Conservation (phyloP, 1,284 basidiomycete genomes). For the Trichosporon sp. region DNA sequence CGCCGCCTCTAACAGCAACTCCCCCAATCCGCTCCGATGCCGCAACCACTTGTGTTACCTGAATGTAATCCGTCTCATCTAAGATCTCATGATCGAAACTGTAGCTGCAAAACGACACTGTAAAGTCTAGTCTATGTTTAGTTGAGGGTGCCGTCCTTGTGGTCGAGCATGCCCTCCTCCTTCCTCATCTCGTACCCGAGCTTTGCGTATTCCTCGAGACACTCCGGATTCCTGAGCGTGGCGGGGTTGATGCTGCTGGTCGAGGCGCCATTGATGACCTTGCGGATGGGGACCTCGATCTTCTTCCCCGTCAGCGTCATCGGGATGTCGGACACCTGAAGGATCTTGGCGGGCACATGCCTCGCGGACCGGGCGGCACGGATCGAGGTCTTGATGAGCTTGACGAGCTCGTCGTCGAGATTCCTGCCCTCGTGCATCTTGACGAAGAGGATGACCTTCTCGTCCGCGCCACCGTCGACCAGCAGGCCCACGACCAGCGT, state of each 20-base stretch:
- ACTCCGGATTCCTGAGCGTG: constrained; percentile 75
- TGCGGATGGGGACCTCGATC: constrained; percentile 64
- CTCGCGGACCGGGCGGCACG: constrained; percentile 68
- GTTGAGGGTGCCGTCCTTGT: constrained; percentile 3
- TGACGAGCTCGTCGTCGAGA: constrained; percentile 63
- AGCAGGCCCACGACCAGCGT: constrained; percentile 75
- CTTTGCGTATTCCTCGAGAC: constrained; percentile 66
- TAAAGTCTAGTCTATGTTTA: background rate
- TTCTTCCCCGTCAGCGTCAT: constrained; percentile 85
- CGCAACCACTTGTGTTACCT: no score
- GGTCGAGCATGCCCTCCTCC: constrained; percentile 50
- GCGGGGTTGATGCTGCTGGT: constrained; percentile 71
- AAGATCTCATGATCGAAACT: no score
- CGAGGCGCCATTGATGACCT: constrained; percentile 76
- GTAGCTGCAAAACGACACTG: background rate
- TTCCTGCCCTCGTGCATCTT: constrained; percentile 62
- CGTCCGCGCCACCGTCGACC: constrained; percentile 70
- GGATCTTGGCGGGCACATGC: constrained; percentile 71
- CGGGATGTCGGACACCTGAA: constrained; percentile 72
- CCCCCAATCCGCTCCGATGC: no score
- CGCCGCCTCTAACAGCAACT: no score
- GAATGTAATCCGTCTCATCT: no score
- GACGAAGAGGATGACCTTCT: constrained; percentile 79
- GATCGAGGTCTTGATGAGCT: constrained; percentile 67
- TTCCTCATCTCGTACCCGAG: constrained; percentile 63